phyloP scores from a whole-genome alignment of 208 protist species.

The Leishmania major region DNA sequence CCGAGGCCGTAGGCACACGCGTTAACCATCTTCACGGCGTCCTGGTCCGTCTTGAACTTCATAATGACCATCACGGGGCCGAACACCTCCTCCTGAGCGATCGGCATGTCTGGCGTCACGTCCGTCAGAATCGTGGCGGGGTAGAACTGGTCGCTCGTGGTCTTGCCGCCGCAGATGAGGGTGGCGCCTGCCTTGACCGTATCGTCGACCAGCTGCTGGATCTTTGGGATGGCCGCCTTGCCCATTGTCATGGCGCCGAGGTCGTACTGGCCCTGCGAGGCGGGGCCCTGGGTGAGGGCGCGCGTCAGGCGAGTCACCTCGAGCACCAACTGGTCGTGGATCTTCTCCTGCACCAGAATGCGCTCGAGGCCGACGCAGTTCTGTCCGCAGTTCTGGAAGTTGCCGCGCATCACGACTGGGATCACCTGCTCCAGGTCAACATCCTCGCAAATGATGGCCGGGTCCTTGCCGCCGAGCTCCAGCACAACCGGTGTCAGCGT shows the following conservation, averaged over 20 bases:
- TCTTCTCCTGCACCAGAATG: constrained; percentile 81
- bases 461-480: constrained; percentile 96
- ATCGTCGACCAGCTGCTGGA: constrained; percentile 91
- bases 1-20: constrained; percentile 90
- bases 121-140: constrained; percentile 93
- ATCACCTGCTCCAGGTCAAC: constrained; percentile 90
- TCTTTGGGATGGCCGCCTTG: constrained; percentile 79
- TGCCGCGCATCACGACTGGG: constrained; percentile 88
- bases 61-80: constrained; percentile 93
- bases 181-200: constrained; percentile 90
- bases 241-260: constrained; percentile 96
- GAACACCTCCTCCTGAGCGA: constrained; percentile 95
- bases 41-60: constrained; percentile 86
- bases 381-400: constrained; percentile 95
- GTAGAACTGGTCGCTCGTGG: constrained; percentile 71
- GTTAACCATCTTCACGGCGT: constrained; percentile 91
- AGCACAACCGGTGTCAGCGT: constrained; percentile 94
- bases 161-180: constrained; percentile 85
- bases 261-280: constrained; percentile 74
- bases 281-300: constrained; percentile 79
- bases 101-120: constrained; percentile 87
- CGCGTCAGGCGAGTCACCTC: constrained; percentile 57
- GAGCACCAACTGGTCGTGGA: constrained; percentile 90
- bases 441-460: constrained; percentile 92
- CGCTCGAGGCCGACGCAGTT: constrained; percentile 92